Evolutionary conservation across 805 yeast genomes (phyloP).

Genomic region (Pichia scutulata): DNA sequence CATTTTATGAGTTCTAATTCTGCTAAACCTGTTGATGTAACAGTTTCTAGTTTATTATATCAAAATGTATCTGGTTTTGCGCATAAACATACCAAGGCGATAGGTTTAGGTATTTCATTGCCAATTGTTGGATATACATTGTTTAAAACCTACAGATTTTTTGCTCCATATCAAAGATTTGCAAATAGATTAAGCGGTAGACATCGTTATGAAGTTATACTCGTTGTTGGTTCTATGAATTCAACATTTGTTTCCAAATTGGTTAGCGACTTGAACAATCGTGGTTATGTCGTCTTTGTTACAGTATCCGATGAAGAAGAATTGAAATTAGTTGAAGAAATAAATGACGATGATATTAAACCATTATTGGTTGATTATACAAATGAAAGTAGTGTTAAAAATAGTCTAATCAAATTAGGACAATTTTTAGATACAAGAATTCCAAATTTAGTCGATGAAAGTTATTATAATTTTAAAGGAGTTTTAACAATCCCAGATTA

Average conservation of each 20-base stretch:
- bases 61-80: background rate
- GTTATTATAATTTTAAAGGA: constrained; percentile 50
- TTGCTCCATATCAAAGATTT: constrained; percentile 31
- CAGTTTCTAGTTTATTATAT: background rate
- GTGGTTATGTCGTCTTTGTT: constrained; percentile 78
- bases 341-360: constrained; percentile 61
- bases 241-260: constrained; percentile 65
- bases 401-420: constrained; percentile 43
- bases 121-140: constrained; percentile 6
- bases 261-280: constrained; percentile 63
- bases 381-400: constrained; percentile 33
- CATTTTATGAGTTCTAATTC: background rate
- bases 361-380: constrained; percentile 49
- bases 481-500: constrained; percentile 63
- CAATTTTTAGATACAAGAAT: constrained; percentile 33
- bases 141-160: constrained; percentile 4
- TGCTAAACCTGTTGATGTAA: too few relatives aligned
- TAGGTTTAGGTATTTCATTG: constrained; percentile 9
- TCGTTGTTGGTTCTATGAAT: constrained; percentile 68
- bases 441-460: constrained; percentile 44
- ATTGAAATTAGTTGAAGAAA: constrained; percentile 42
- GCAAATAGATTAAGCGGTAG: constrained; percentile 63
- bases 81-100: background rate
- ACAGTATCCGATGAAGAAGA: constrained; percentile 63
- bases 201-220: constrained; percentile 65